A percentile compares a stretch with the other conserved stretches of the same genome.
Conservation (phyloP, 805 yeast species). For the Clavispora carvajalis region DNA sequence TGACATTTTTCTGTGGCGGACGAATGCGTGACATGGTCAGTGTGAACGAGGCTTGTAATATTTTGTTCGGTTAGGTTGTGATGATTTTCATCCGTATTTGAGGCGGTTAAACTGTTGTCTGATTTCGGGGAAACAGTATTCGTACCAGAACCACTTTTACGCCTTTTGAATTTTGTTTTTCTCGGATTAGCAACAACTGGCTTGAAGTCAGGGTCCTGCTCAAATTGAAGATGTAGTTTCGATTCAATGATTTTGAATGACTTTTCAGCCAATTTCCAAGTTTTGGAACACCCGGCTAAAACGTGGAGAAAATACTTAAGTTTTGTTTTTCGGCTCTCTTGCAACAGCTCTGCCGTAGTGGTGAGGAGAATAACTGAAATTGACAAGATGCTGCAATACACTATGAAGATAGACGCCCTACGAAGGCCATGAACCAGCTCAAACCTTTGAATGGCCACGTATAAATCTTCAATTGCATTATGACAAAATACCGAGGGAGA, state of each 20-base stretch:
- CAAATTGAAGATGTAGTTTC: constrained; percentile 23
- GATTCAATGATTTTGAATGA: constrained; percentile 37
- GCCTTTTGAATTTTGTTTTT: neutral
- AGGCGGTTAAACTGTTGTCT: neutral
- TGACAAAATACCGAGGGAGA: constrained; percentile 33
- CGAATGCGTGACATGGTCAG: neutral
- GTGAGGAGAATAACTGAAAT: constrained; percentile 38
- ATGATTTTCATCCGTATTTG: neutral
- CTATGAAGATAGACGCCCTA: constrained; percentile 41
- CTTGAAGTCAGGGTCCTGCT: constrained; percentile 10
- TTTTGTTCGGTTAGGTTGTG: neutral
- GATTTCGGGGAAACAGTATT: neutral
- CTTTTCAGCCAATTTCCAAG: constrained; percentile 45
- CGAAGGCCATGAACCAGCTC: constrained; percentile 34
- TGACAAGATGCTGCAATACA: constrained; percentile 43
- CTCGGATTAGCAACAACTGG: neutral
- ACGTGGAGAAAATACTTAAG: constrained; percentile 38
- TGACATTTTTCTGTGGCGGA: too few relatives aligned
- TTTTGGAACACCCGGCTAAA: constrained; percentile 36
- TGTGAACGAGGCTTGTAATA: neutral
- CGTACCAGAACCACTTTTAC: neutral
- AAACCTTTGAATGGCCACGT: constrained; percentile 34
- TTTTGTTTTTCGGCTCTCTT: constrained; percentile 21
- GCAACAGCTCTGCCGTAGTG: constrained; percentile 22
- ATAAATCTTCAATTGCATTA: constrained; percentile 39